A percentile compares a stretch with the other conserved stretches of the same genome.
These are phyloP conservation scores for Nicotiana benthamiana DNA, from an alignment of 257 asterid species.

Conservation along the genomic window DNA sequence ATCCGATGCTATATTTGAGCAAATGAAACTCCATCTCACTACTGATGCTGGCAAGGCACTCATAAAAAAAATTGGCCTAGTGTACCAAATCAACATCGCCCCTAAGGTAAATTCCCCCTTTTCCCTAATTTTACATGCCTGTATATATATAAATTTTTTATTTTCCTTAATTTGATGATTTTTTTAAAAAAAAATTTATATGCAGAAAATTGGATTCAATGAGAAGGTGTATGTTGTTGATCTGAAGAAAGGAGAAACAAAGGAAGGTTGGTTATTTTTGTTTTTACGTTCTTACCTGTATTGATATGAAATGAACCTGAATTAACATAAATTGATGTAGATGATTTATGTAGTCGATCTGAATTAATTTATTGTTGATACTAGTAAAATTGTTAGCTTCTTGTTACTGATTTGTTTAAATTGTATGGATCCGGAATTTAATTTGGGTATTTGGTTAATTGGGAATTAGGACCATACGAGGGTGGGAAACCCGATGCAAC, in stretches of 20 bases:
- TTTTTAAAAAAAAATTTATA: neutral
- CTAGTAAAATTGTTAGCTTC: neutral
- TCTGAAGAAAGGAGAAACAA: constrained; percentile 90
- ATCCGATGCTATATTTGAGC: constrained; percentile 74
- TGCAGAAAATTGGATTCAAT: constrained; percentile 69
- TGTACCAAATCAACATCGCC: constrained; percentile 81
- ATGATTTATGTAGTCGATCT: neutral
- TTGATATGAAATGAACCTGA: neutral
- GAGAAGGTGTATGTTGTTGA: constrained; percentile 79
- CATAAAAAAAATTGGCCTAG: constrained; percentile 68
- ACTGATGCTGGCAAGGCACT: constrained; percentile 76
- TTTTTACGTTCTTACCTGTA: no score
- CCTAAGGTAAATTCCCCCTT: constrained; percentile 58
- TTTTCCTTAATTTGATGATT: neutral
- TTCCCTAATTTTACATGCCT: neutral
- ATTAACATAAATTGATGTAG: neutral
- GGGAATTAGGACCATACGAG: constrained; percentile 51
- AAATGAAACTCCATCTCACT: constrained; percentile 72
- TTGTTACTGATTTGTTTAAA: no score
- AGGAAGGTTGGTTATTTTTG: no score
- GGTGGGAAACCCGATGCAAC: constrained; percentile 96
- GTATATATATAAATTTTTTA: neutral
- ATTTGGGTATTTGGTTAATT: constrained; percentile 1
- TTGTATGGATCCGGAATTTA: neutral
- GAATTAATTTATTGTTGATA: no score